Evolutionary conservation across 2,329 filamentous ascomycete genomes (phyloP).

Genomic region (Aspergillus neoniger): DNA sequence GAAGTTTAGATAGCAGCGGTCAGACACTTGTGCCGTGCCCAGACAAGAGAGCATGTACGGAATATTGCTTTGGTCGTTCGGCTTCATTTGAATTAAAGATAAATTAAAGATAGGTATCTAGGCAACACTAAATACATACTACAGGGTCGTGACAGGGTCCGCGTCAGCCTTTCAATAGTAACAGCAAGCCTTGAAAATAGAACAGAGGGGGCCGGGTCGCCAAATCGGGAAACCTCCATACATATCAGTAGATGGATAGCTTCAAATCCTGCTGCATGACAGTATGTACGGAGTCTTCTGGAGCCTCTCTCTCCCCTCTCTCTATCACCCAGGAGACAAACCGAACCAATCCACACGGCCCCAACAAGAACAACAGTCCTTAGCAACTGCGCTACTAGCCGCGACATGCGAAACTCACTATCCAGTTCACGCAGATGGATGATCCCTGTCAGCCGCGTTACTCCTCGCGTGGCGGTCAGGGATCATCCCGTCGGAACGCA

Average conservation of each 20-base stretch:
- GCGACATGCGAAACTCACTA: background rate
- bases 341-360: no score
- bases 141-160: background rate
- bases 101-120: no score
- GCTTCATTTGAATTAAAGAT: no score
- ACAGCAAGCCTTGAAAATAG: background rate
- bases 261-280: background rate
- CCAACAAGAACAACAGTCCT: no score
- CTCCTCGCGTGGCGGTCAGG: slow-evolving; percentile 10
- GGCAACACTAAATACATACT: no score
- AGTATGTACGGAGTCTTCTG: slow-evolving; percentile 1
- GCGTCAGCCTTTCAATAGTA: background rate
- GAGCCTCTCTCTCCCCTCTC: background rate
- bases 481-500: slow-evolving; percentile 12
- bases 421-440: slow-evolving; percentile 3
- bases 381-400: background rate
- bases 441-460: slow-evolving; percentile 36
- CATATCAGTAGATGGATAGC: background rate
- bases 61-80: background rate
- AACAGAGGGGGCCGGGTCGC: background rate
- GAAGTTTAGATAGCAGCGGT: background rate
- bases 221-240: background rate
- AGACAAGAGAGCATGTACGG: background rate
- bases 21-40: background rate
- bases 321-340: background rate